phyloP scores from a whole-genome alignment of 805 yeast species.

The Candida germanica region DNA sequence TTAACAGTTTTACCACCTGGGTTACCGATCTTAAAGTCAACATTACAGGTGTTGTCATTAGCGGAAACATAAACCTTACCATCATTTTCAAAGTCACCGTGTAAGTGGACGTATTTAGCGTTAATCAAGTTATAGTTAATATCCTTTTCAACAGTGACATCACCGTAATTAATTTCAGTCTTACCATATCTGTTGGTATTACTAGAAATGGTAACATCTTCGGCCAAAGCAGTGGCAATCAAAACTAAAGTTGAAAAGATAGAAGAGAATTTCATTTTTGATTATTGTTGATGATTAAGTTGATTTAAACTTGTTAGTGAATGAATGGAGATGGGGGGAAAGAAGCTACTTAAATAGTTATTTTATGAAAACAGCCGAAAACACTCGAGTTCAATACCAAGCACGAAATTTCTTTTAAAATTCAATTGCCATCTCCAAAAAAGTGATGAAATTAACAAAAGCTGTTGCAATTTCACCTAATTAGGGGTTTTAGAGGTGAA shows the following conservation, averaged over 20 bases:
- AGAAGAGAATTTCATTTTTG: slow-evolving; percentile 8
- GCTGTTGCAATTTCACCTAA: not conserved
- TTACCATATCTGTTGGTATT: slow-evolving; percentile 7
- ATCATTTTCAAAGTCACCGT: slow-evolving; percentile 18
- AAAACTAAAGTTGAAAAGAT: slow-evolving; percentile 12
- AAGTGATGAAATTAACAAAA: too few relatives aligned
- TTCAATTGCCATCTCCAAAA: too few relatives aligned
- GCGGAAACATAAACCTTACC: slow-evolving; percentile 23
- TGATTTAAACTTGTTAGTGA: not conserved
- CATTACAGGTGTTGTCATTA: slow-evolving; percentile 10
- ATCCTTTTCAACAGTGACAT: slow-evolving; percentile 16
- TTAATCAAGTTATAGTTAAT: slow-evolving; percentile 23
- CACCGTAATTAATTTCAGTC: slow-evolving; percentile 5
- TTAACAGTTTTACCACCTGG: slow-evolving; percentile 10
- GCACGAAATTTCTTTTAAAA: too few relatives aligned
- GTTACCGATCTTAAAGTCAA: slow-evolving; percentile 13
- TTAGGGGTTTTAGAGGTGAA: too few relatives aligned
- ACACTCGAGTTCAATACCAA: too few relatives aligned
- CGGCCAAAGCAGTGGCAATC: slow-evolving; percentile 10
- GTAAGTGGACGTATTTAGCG: slow-evolving; percentile 16
- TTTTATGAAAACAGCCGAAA: too few relatives aligned
- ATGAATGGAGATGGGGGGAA: not conserved
- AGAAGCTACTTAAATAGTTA: not conserved
- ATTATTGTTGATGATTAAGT: not conserved
- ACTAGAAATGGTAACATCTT: slow-evolving; percentile 2